These are phyloP conservation scores for Aspergillus homomorphus DNA, from an alignment of 495 filamentous ascomycete species.

Conservation along the genomic window DNA sequence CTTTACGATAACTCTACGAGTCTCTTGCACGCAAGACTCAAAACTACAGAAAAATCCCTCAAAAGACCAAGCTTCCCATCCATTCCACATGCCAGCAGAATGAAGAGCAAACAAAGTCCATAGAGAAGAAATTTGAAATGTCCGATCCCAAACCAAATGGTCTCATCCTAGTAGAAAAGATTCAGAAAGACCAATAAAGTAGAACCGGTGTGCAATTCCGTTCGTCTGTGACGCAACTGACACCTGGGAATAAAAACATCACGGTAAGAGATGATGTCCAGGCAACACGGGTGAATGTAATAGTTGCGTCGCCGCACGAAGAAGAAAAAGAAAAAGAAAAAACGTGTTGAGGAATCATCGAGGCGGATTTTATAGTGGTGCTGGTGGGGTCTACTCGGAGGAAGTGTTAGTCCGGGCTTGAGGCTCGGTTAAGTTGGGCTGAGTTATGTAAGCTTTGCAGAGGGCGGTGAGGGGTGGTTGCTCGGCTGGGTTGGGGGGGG, in stretches of 20 bases:
- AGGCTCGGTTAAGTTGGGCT: neutral
- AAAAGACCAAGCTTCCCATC: too few relatives aligned
- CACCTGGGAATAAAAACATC: conserved; percentile 49
- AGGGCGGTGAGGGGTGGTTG: conserved; percentile 8
- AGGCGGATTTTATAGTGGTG: conserved; percentile 26
- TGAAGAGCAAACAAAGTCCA: neutral
- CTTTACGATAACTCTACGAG: neutral
- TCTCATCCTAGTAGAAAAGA: conserved; percentile 39
- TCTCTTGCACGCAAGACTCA: neutral
- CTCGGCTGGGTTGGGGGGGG: too few relatives aligned
- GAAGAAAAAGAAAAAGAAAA: conserved; percentile 44
- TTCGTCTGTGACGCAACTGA: conserved; percentile 60
- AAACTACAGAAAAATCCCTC: neutral
- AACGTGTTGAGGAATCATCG: neutral
- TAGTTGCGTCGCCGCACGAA: conserved; percentile 62
- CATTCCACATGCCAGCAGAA: too few relatives aligned
- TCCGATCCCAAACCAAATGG: conserved; percentile 53
- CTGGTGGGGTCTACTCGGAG: neutral
- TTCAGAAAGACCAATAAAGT: conserved; percentile 50
- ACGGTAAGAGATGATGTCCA: conserved; percentile 40
- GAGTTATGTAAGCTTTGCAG: conserved; percentile 12
- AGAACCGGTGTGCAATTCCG: conserved; percentile 58
- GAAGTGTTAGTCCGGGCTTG: neutral
- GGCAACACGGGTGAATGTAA: conserved; percentile 33
- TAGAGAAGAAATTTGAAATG: conserved; percentile 22